Evolutionary conservation across 257 asterid genomes (phyloP).

Genomic region (Primulina eburnea): DNA sequence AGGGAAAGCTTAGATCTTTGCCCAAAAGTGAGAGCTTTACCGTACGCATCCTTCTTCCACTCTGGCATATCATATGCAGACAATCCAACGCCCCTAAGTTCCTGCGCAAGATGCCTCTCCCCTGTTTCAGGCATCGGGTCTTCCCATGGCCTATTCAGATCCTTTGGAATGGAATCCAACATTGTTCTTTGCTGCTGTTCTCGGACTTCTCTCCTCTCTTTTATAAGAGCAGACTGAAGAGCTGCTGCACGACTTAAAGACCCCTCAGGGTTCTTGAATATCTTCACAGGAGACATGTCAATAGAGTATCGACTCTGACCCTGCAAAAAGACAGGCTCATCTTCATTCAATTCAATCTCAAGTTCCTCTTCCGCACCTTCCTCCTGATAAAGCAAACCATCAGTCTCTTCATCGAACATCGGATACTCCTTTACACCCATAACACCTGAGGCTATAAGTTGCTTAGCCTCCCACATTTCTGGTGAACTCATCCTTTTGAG

Average conservation of each 20-base stretch:
- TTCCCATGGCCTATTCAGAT: slow-evolving; percentile 97
- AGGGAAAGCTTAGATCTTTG: slow-evolving; percentile 90
- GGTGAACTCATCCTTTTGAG: slow-evolving; percentile 94
- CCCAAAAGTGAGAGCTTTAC: slow-evolving; percentile 85
- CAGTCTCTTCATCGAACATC: slow-evolving; percentile 77
- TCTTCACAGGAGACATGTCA: slow-evolving; percentile 92
- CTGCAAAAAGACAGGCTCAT: slow-evolving; percentile 81
- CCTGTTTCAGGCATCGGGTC: slow-evolving; percentile 99
- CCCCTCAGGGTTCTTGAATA: slow-evolving; percentile 91
- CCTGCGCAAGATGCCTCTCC: slow-evolving; percentile 97
- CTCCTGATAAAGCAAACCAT: slow-evolving; percentile 81
- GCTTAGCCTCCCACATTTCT: slow-evolving; percentile 94
- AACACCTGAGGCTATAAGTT: slow-evolving; percentile 84
- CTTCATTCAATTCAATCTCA: slow-evolving; percentile 88
- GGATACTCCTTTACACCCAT: slow-evolving; percentile 68
- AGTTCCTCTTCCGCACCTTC: slow-evolving; percentile 95
- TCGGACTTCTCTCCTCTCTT: slow-evolving; percentile 95
- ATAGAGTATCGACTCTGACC: slow-evolving; percentile 82
- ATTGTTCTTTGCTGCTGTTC: slow-evolving; percentile 89
- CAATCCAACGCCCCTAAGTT: slow-evolving; percentile 90
- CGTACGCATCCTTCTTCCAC: slow-evolving; percentile 95
- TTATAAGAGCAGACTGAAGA: slow-evolving; percentile 82
- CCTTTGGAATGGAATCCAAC: slow-evolving; percentile 97
- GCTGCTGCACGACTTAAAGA: slow-evolving; percentile 96
- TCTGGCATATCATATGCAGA: slow-evolving; percentile 98